Evolutionary conservation across 2,329 filamentous ascomycete genomes (phyloP).

Genomic region (Scytalidium lignicola): DNA sequence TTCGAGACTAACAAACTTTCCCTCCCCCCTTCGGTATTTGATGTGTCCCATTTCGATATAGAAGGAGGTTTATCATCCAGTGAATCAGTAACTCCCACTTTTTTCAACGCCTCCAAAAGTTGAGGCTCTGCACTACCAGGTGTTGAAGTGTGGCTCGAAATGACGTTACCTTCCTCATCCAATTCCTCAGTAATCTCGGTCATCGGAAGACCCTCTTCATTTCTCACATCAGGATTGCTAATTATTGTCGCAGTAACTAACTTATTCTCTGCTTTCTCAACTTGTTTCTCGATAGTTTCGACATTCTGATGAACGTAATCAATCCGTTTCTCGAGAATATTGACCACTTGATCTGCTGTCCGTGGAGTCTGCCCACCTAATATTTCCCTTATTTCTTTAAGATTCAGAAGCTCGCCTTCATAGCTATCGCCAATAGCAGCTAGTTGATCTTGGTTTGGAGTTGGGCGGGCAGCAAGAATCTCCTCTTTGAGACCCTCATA

Average conservation of each 20-base stretch:
- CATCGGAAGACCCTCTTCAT: constrained; percentile 69
- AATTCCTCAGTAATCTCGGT: constrained; percentile 90
- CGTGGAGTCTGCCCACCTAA: constrained; percentile 38
- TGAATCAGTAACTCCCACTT: constrained; percentile 62
- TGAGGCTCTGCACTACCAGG: constrained; percentile 64
- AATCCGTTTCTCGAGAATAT: constrained; percentile 67
- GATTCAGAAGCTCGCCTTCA: constrained; percentile 58
- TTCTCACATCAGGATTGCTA: constrained; percentile 54
- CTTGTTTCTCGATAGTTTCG: constrained; percentile 63
- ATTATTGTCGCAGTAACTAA: constrained; percentile 58
- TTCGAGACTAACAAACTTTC: neutral
- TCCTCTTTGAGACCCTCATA: constrained; percentile 88
- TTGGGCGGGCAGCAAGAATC: constrained; percentile 47
- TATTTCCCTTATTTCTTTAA: constrained; percentile 49
- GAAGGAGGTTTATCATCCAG: constrained; percentile 11
- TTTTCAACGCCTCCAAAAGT: constrained; percentile 67
- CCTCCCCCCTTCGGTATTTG: neutral
- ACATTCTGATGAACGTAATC: constrained; percentile 89
- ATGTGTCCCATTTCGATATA: constrained; percentile 8
- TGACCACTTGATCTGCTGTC: constrained; percentile 57
- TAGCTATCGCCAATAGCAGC: constrained; percentile 46
- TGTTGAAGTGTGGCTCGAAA: constrained; percentile 61
- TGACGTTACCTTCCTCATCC: constrained; percentile 82
- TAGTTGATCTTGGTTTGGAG: constrained; percentile 38
- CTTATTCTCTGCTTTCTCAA: constrained; percentile 62